phyloP scores from a whole-genome alignment of 1,284 basidiomycete species.

The Papiliotrema laurentii region DNA sequence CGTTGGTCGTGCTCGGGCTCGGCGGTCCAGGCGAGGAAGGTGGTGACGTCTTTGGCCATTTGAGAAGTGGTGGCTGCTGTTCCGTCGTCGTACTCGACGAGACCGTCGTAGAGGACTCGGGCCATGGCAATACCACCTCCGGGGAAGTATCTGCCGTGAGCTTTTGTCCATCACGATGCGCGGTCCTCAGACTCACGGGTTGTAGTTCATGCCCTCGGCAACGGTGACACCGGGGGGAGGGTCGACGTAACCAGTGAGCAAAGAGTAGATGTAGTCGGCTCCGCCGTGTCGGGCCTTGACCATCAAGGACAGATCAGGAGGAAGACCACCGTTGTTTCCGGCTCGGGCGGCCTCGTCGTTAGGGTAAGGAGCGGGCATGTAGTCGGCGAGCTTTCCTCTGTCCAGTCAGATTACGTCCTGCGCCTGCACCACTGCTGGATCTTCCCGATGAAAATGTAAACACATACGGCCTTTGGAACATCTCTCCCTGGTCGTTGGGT shows the following conservation, averaged over 20 bases:
- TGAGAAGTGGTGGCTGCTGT: constrained; percentile 97
- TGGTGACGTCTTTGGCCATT: constrained; percentile 98
- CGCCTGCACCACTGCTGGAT: not conserved
- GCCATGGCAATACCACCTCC: constrained; percentile 98
- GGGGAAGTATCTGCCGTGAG: constrained; percentile 66
- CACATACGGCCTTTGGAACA: constrained; percentile 92
- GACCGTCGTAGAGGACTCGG: constrained; percentile 87
- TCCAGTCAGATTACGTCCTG: not conserved
- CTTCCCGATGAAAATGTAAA: not conserved
- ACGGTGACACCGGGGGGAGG: constrained; percentile 94
- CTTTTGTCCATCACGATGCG: not conserved
- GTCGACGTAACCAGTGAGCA: constrained; percentile 95
- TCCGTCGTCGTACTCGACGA: constrained; percentile 93
- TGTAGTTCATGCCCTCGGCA: constrained; percentile 97
- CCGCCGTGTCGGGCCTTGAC: constrained; percentile 97
- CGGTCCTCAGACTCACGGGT: constrained; percentile 53
- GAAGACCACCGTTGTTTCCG: constrained; percentile 79
- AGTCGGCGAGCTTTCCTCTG: constrained; percentile 66
- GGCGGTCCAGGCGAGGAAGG: constrained; percentile 91
- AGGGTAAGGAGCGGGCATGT: constrained; percentile 91
- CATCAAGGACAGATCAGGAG: constrained; percentile 95
- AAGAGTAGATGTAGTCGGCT: constrained; percentile 94
- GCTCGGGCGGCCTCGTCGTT: constrained; percentile 98
- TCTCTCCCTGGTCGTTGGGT: constrained; percentile 90
- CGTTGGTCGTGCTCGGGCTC: constrained; percentile 98